Evolutionary conservation across 2,329 filamentous ascomycete genomes (phyloP).

Genomic region (Dactylellina haptotyla): DNA sequence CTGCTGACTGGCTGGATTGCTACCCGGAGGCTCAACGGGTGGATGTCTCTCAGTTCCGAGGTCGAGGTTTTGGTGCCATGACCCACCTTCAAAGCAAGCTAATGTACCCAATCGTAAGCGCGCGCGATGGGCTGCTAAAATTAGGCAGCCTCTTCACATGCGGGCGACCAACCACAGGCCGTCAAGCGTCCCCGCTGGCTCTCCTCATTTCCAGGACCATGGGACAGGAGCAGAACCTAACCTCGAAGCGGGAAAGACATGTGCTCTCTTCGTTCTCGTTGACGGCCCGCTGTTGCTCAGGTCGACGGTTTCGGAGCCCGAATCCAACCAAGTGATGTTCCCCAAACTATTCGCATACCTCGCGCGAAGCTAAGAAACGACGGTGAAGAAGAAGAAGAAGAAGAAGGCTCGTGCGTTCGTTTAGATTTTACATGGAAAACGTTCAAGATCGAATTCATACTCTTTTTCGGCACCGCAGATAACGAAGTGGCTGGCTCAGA

Average conservation of each 20-base stretch:
- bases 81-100: conserved; percentile 33
- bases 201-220: conserved; percentile 37
- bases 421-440: too few species aligned
- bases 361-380: too few species aligned
- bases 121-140: conserved; percentile 52
- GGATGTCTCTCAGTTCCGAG: conserved; percentile 29
- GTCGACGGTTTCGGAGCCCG: conserved; percentile 17
- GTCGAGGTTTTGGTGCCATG: conserved; percentile 36
- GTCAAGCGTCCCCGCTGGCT: conserved; percentile 15
- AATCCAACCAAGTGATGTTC: neutral
- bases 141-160: conserved; percentile 50
- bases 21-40: conserved; percentile 36
- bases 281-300: conserved; percentile 18
- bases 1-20: conserved; percentile 35
- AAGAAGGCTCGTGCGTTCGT: too few species aligned
- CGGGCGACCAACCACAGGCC: conserved; percentile 29
- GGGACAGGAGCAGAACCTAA: conserved; percentile 35
- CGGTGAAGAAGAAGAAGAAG: too few species aligned
- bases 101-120: conserved; percentile 46
- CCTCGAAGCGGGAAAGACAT: conserved; percentile 24
- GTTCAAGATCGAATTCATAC: too few species aligned
- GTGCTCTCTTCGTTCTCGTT: conserved; percentile 18
- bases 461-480: too few species aligned
- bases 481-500: too few species aligned
- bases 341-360: neutral